Percentiles rank a stretch among this genome's conserved stretches.
phyloP scores from a whole-genome alignment of 768 basidiomycete genomes.

The Boletus rubescentipes region DNA sequence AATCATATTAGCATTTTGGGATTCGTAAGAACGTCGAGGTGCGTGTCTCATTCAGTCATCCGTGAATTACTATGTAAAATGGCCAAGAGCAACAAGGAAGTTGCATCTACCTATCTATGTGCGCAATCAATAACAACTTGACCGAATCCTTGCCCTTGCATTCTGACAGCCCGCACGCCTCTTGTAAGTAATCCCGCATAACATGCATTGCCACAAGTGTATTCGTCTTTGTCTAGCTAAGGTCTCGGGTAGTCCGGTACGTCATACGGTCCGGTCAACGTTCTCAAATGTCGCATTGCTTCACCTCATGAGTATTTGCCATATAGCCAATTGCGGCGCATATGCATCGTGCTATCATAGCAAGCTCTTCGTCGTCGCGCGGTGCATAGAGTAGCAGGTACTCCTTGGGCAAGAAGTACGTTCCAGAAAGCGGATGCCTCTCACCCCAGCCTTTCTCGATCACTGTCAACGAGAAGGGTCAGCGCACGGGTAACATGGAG shows the following conservation, averaged over 20 bases:
- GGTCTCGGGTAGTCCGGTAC: background rate
- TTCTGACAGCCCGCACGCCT: background rate
- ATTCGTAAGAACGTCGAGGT: no score
- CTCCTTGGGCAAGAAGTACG: background rate
- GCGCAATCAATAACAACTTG: no score
- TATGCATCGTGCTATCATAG: background rate
- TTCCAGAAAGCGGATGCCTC: background rate
- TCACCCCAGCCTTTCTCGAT: conserved; percentile 8
- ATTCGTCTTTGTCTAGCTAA: background rate
- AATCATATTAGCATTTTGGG: no score
- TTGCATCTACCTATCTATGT: no score
- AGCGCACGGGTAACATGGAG: background rate
- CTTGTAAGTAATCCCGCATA: background rate
- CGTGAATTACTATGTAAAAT: no score
- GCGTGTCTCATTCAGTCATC: no score
- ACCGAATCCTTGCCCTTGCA: background rate
- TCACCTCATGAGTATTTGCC: background rate
- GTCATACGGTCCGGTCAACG: background rate
- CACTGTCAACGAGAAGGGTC: background rate
- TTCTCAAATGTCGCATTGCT: background rate
- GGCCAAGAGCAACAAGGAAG: no score
- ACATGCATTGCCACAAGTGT: no score
- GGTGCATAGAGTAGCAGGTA: conserved; percentile 1
- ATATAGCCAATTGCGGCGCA: conserved; percentile 2
- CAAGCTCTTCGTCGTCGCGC: conserved; percentile 1